phyloP scores from a whole-genome alignment of 176 grass and related monocot genomes.

The Carex kokanica region DNA sequence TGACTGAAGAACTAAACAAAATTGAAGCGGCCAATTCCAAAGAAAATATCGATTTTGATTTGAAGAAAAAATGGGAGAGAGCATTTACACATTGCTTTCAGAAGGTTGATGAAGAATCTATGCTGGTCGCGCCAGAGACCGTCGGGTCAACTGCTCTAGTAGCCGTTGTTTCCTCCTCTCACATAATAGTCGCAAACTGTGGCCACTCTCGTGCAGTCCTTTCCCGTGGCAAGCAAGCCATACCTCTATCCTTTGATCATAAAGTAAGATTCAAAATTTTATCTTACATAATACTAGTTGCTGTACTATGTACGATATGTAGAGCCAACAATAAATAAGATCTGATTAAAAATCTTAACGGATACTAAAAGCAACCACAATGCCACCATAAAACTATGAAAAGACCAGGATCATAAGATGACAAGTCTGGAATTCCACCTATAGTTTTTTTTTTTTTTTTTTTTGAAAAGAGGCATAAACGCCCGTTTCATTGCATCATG shows the following conservation, averaged over 20 bases:
- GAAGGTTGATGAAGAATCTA: constrained; percentile 40
- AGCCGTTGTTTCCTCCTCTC: constrained; percentile 51
- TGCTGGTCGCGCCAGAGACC: constrained; percentile 32
- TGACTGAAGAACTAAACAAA: constrained; percentile 29
- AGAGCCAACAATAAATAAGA: background rate
- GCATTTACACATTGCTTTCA: constrained; percentile 43
- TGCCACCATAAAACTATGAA: background rate
- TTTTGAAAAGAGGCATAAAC: too few species aligned
- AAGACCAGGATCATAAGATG: background rate
- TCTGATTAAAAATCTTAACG: background rate
- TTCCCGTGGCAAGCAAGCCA: constrained; percentile 43
- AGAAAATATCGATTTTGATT: constrained; percentile 28
- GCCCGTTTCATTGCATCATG: too few species aligned
- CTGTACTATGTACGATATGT: background rate
- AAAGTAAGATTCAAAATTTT: constrained; percentile 32
- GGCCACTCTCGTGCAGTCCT: constrained; percentile 64
- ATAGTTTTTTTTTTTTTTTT: too few species aligned
- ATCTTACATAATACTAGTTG: background rate
- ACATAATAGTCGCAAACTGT: constrained; percentile 55
- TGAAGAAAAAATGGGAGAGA: constrained; percentile 50
- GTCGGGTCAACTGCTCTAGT: constrained; percentile 55
- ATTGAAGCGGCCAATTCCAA: background rate
- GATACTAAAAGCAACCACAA: background rate
- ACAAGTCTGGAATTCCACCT: background rate
- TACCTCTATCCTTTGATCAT: constrained; percentile 52